Percentiles rank a stretch among this genome's conserved stretches.
Evolutionary conservation across 306 rosid species (phyloP).

Genomic region (Cicer bijugum): DNA sequence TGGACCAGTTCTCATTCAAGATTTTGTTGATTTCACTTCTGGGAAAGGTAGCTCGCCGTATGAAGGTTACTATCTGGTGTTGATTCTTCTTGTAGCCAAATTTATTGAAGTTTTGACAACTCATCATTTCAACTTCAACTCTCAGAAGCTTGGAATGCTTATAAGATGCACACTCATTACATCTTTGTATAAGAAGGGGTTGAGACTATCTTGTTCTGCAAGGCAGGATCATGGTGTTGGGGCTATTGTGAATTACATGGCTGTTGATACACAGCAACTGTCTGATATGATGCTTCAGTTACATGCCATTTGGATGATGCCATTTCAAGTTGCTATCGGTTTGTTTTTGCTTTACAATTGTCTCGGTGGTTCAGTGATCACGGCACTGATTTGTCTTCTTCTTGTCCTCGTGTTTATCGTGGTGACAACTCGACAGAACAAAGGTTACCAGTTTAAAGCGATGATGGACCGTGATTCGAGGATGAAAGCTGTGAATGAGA

Average conservation of each 20-base stretch:
- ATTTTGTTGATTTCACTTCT: conserved; percentile 77
- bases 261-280: conserved; percentile 87
- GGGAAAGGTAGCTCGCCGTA: conserved; percentile 73
- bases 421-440: conserved; percentile 55
- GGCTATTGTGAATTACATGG: conserved; percentile 94
- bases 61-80: conserved; percentile 86
- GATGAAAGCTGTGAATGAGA: conserved; percentile 96
- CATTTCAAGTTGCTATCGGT: conserved; percentile 72
- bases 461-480: conserved; percentile 89
- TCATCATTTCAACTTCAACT: conserved; percentile 90
- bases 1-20: conserved; percentile 78
- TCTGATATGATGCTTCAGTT: conserved; percentile 94
- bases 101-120: conserved; percentile 72
- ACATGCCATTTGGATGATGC: conserved; percentile 89
- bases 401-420: conserved; percentile 56
- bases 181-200: conserved; percentile 82
- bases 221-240: conserved; percentile 92
- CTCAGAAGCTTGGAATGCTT: conserved; percentile 93
- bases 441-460: conserved; percentile 60
- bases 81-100: conserved; percentile 68
- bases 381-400: conserved; percentile 61
- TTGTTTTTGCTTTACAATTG: conserved; percentile 64
- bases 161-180: conserved; percentile 81
- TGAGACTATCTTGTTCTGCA: conserved; percentile 76
- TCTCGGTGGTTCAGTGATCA: conserved; percentile 62